Conservation (phyloP, 148 eudicot genomes). For the Rhododendron vialii region DNA sequence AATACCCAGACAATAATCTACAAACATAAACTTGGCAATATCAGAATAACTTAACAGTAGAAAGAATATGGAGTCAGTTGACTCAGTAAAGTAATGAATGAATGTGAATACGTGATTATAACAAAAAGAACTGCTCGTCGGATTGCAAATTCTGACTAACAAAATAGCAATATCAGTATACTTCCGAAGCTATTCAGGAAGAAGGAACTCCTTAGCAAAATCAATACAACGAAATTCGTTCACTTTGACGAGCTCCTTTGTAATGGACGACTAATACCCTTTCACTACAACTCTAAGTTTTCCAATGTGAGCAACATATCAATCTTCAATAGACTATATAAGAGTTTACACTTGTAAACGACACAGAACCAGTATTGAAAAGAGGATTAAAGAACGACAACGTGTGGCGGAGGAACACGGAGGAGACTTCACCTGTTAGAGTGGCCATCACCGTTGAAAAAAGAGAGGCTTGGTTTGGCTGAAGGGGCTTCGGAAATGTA, state of each 20-base stretch:
- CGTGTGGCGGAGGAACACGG: neutral
- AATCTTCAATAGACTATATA: neutral
- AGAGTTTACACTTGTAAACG: neutral
- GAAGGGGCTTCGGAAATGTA: neutral
- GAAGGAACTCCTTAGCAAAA: neutral
- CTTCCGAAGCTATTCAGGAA: neutral
- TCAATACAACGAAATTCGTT: neutral
- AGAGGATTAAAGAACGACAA: neutral
- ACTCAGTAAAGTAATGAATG: neutral
- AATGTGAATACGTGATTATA: neutral
- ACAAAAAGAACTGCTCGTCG: neutral
- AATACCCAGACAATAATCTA: neutral
- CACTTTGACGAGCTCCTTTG: neutral
- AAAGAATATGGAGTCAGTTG: neutral
- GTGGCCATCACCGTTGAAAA: neutral
- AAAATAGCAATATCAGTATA: neutral
- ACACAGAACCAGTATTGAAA: neutral
- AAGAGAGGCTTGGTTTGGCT: neutral
- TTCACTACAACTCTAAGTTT: neutral
- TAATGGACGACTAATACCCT: neutral
- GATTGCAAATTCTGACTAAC: neutral
- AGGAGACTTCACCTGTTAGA: conserved; percentile 6
- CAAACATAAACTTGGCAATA: neutral
- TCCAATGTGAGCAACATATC: neutral
- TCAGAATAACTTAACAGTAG: neutral